Percentiles rank a stretch among this genome's conserved stretches.
These are phyloP conservation scores for Anthracocystis panici-leucophaei DNA, from an alignment of 1,284 basidiomycete species.

Conservation along the genomic window DNA sequence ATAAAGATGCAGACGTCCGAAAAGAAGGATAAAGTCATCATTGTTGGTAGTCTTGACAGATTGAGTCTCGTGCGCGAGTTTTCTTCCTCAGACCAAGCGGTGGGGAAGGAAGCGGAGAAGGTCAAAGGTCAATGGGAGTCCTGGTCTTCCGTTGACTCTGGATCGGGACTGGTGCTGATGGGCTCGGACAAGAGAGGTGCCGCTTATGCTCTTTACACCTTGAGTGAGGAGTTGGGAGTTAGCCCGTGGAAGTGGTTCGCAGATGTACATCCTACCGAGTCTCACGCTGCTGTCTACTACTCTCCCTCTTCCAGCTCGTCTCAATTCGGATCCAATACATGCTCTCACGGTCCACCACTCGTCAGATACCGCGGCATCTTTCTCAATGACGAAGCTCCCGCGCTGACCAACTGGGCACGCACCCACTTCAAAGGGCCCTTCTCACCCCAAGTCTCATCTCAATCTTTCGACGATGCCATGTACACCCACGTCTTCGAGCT, in stretches of 20 bases:
- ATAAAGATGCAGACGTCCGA: slow-evolving; percentile 9
- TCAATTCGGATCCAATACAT: slow-evolving; percentile 63
- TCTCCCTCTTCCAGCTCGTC: background rate
- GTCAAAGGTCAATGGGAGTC: slow-evolving; percentile 26
- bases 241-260: slow-evolving; percentile 45
- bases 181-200: slow-evolving; percentile 28
- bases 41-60: slow-evolving; percentile 15
- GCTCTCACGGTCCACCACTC: slow-evolving; percentile 77
- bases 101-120: slow-evolving; percentile 4
- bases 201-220: slow-evolving; percentile 29
- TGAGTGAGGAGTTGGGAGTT: slow-evolving; percentile 37
- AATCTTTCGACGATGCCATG: slow-evolving; percentile 77
- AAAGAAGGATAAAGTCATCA: slow-evolving; percentile 13
- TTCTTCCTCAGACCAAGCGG: slow-evolving; percentile 6
- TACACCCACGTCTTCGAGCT: slow-evolving; percentile 76
- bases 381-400: slow-evolving; percentile 77
- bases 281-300: slow-evolving; percentile 25
- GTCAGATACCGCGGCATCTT: slow-evolving; percentile 79
- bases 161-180: slow-evolving; percentile 22
- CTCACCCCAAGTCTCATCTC: slow-evolving; percentile 70
- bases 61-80: slow-evolving; percentile 22
- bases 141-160: slow-evolving; percentile 11
- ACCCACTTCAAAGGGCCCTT: slow-evolving; percentile 79
- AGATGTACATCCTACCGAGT: slow-evolving; percentile 23
- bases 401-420: slow-evolving; percentile 74